These are phyloP conservation scores for Trapa bicornis DNA, from an alignment of 345 rosid species.

Conservation along the genomic window DNA sequence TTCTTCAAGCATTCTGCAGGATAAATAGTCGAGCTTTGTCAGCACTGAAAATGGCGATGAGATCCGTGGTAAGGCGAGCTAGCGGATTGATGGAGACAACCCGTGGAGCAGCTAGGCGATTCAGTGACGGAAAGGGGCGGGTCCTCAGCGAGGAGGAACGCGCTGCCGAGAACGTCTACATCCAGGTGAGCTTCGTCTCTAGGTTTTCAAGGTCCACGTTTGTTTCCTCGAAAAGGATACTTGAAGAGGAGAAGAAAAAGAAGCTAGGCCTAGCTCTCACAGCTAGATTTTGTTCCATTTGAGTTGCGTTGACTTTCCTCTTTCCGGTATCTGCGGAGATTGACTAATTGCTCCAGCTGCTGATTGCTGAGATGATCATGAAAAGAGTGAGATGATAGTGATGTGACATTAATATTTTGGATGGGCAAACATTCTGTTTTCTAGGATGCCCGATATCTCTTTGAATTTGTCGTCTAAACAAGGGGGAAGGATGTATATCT, in stretches of 20 bases:
- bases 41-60: conserved; percentile 9
- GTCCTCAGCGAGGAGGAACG: conserved; percentile 83
- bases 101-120: conserved; percentile 43
- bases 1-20: background rate
- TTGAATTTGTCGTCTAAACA: background rate
- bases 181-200: conserved; percentile 30
- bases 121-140: conserved; percentile 66
- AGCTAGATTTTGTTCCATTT: background rate
- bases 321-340: background rate
- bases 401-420: background rate
- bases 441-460: background rate
- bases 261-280: background rate
- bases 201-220: background rate
- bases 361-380: background rate
- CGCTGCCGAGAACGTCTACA: conserved; percentile 64
- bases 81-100: conserved; percentile 28
- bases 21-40: background rate
- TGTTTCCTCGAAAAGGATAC: background rate
- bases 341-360: background rate
- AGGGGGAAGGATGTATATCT: background rate
- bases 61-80: conserved; percentile 6
- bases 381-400: background rate
- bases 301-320: background rate
- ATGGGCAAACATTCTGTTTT: background rate
- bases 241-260: background rate